Percentiles rank a stretch among this genome's conserved stretches.
phyloP scores from a whole-genome alignment of 345 rosid species.

The Salix udensis region DNA sequence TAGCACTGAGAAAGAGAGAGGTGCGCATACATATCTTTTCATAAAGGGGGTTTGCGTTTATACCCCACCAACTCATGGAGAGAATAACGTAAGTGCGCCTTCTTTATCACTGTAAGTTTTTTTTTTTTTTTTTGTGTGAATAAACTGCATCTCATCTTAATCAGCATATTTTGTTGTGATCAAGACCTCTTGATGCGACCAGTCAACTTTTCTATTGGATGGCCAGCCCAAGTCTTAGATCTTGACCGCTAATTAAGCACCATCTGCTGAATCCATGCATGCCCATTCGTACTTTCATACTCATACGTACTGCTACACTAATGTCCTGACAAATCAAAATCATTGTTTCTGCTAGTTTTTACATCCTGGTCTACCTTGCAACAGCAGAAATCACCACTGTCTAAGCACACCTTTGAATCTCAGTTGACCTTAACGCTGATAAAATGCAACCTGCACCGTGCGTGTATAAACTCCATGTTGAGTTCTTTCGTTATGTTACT shows the following conservation, averaged over 20 bases:
- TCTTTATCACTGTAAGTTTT: constrained; percentile 11
- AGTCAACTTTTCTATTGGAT: constrained; percentile 24
- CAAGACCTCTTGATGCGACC: constrained; percentile 24
- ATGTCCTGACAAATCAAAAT: no score
- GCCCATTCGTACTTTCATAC: no score
- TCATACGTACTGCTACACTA: no score
- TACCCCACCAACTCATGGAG: constrained; percentile 47
- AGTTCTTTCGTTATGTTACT: background rate
- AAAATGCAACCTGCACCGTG: background rate
- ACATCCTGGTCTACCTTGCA: no score
- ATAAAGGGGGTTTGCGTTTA: constrained; percentile 65
- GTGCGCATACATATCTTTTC: constrained; percentile 44
- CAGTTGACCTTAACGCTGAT: background rate
- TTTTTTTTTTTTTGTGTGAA: constrained; percentile 8
- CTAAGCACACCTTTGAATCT: constrained; percentile 11
- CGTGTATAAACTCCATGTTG: background rate
- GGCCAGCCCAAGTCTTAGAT: constrained; percentile 15
- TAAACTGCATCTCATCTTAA: constrained; percentile 19
- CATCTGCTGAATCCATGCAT: no score
- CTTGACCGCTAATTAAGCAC: background rate
- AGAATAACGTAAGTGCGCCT: constrained; percentile 34
- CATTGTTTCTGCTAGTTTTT: no score
- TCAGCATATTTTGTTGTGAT: constrained; percentile 19
- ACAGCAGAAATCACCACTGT: background rate
- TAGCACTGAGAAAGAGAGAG: constrained; percentile 21